Base-by-base conservation (phyloP, 768 basidiomycete species). In the Trametes maxima region DNA sequence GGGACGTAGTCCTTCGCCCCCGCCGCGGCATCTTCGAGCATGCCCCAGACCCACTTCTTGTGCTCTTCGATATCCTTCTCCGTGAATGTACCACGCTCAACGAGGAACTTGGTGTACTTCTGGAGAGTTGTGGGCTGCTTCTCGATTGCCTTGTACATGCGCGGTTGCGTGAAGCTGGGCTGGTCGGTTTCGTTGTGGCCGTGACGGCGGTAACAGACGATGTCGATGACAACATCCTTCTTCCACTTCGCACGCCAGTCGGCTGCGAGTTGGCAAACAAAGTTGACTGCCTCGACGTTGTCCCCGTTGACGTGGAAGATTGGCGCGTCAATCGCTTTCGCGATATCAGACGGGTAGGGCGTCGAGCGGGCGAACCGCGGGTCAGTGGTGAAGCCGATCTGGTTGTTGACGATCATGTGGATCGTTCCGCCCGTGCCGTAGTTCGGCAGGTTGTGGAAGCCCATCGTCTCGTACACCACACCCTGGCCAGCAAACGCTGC, bases 171-270 rank as follows among this genome's bases (percentile, higher is more conserved):
- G 80, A 99, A 99, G 74, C 86, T 90, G 24, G 97, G 97, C 75
- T 99, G 97, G 72, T 99, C 97, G 11, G 95, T 98, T 77, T 99
- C 97, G 75, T 99, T 99, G 79, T 99, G 97, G n/a, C 97, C 97
- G 72, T 98, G 87, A 56, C 95, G 94, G 65, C 97, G 92, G 80
- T 98, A 99, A 78, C 97, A 99, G 59, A 99, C 95, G 59, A 99
- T 94, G 75, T 99, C 96, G 63, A 99, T 79, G 68, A 99, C 96
- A 64, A 99, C 96, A 72, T 99, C 97, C 80, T 92, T 95, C 84
- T 96, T 97, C 84, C 88, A 99, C 77, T 94, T 96, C 67, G 96
- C 95, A 48, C 97, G 89, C 78, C 94, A 99, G 74, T 99, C 96
- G 33, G 97, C 96, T 22, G 96, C 97, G 58, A 99, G 88, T 70